phyloP scores from a whole-genome alignment of 2,329 filamentous ascomycete genomes.

The Rutstroemia sp. region DNA sequence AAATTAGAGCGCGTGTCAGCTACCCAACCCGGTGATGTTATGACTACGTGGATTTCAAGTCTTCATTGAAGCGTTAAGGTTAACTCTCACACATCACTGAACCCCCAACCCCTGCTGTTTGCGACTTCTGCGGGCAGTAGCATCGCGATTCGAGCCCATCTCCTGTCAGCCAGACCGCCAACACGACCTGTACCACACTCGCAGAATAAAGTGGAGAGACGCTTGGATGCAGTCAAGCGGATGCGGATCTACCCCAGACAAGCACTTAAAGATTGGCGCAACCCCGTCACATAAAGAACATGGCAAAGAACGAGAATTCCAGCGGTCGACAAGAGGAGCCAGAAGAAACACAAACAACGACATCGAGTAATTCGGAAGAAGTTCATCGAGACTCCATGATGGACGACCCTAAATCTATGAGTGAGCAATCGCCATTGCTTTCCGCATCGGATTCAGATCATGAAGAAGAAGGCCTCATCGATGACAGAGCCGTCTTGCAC shows the following conservation, averaged over 20 bases:
- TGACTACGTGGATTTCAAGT: background rate
- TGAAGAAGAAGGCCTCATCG: constrained; percentile 33
- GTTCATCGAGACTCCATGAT: background rate
- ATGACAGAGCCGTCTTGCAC: constrained; percentile 28
- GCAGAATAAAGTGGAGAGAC: background rate
- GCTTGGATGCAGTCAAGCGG: background rate
- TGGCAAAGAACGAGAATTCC: constrained; percentile 13
- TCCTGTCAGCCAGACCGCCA: background rate
- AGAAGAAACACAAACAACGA: constrained; percentile 3
- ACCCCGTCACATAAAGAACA: background rate
- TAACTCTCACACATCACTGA: too few species aligned
- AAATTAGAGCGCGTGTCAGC: background rate
- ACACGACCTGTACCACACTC: background rate
- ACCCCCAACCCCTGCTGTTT: background rate
- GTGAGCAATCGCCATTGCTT: constrained; percentile 44
- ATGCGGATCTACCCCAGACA: too few species aligned
- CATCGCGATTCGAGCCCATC: background rate
- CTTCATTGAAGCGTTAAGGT: background rate
- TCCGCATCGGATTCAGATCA: constrained; percentile 32
- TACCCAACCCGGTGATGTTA: constrained; percentile 6
- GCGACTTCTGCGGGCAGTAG: background rate
- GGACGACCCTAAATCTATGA: constrained; percentile 24
- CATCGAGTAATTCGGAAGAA: background rate
- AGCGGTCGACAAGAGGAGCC: constrained; percentile 5
- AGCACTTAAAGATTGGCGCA: background rate